phyloP scores from a whole-genome alignment of 257 asterid genomes.

The Solanum rostratum region DNA sequence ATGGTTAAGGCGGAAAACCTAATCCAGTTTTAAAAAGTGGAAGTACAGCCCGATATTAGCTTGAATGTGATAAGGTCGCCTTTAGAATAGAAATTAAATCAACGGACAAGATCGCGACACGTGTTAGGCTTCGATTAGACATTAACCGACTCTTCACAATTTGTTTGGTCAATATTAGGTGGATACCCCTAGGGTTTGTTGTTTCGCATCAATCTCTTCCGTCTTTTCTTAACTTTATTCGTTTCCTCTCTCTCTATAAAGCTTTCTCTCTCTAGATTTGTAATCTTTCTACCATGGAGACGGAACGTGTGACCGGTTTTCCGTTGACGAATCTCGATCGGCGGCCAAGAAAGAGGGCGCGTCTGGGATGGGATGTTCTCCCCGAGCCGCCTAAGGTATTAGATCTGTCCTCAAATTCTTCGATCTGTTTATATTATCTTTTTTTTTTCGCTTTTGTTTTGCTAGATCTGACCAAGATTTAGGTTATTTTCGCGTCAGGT shows the following conservation, averaged over 20 bases:
- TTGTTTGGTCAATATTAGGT: conserved; percentile 24
- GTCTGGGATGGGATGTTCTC: conserved; percentile 88
- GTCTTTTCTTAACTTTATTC: neutral
- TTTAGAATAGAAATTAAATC: neutral
- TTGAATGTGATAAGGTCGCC: neutral
- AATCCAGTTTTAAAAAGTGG: neutral
- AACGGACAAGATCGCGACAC: conserved; percentile 10
- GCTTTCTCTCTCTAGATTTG: conserved; percentile 4
- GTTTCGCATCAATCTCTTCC: neutral
- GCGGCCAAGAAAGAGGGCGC: conserved; percentile 70
- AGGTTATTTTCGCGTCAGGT: conserved; percentile 20
- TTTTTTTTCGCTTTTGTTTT: conserved; percentile 9
- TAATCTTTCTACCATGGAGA: conserved; percentile 51
- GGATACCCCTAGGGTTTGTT: neutral
- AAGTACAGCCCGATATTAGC: neutral
- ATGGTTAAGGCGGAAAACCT: neutral
- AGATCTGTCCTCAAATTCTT: conserved; percentile 8
- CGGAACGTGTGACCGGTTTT: conserved; percentile 82
- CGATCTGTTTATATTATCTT: neutral
- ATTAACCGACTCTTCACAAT: conserved; percentile 9
- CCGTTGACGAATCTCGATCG: conserved; percentile 50
- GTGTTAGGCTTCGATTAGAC: conserved; percentile 30
- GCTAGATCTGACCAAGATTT: conserved; percentile 40
- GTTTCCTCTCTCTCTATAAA: conserved; percentile 1
- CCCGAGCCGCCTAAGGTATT: conserved; percentile 66